Evolutionary conservation across 257 asterid genomes (phyloP).

Genomic region (Forsythia viridissima): DNA sequence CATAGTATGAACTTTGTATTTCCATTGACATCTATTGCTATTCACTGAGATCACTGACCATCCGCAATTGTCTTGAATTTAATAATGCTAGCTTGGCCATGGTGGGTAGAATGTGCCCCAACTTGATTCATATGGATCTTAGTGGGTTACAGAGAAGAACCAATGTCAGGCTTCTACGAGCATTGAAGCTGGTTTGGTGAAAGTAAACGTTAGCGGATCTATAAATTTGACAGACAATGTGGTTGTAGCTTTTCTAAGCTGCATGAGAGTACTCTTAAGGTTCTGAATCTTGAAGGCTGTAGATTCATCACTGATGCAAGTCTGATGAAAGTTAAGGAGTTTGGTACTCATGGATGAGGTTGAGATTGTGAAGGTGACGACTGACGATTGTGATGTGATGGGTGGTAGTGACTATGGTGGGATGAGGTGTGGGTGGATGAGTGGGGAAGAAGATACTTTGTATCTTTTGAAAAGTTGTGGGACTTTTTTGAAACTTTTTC

Average conservation of each 20-base stretch:
- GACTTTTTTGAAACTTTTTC: no score
- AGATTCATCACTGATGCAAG: conserved; percentile 53
- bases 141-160: conserved; percentile 51
- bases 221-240: conserved; percentile 58
- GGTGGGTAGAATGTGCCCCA: conserved; percentile 64
- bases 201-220: conserved; percentile 70
- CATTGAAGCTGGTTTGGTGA: conserved; percentile 57
- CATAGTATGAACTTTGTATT: background rate
- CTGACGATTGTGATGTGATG: no score
- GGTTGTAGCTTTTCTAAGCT: conserved; percentile 50
- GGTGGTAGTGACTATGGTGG: no score
- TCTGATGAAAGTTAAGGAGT: conserved; percentile 39
- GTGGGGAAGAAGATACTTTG: no score
- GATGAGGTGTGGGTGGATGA: no score
- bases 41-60: conserved; percentile 60
- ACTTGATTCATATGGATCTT: conserved; percentile 52
- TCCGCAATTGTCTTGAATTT: conserved; percentile 73
- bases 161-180: conserved; percentile 60
- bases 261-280: conserved; percentile 67
- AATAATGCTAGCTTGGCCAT: conserved; percentile 57
- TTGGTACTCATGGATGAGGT: no score
- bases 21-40: conserved; percentile 42
- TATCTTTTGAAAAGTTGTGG: no score
- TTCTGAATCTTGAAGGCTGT: conserved; percentile 76
- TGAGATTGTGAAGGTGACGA: no score